phyloP scores from a whole-genome alignment of 805 yeast species.

The Yamadazyma olivae region DNA sequence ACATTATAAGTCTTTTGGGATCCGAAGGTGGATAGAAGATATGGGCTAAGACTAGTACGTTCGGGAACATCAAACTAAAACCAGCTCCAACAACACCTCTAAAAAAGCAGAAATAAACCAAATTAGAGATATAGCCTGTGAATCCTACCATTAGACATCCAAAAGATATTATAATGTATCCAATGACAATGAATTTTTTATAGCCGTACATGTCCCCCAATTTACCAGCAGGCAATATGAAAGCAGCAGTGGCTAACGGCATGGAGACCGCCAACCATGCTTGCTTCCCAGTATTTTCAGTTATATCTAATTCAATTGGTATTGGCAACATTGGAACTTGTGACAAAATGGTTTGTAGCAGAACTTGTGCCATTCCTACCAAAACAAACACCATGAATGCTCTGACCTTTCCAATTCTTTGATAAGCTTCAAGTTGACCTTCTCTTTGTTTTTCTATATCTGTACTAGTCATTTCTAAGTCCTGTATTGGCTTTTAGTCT shows the following conservation, averaged over 20 bases:
- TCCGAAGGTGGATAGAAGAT: constrained; percentile 22
- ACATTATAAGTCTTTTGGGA: constrained; percentile 15
- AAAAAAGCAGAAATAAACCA: constrained; percentile 24
- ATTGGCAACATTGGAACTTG: constrained; percentile 19
- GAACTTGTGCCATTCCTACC: constrained; percentile 2
- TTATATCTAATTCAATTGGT: constrained; percentile 21
- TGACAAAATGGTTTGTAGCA: constrained; percentile 16
- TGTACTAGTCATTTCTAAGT: too few species aligned
- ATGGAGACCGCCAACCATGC: constrained; percentile 34
- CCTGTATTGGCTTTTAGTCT: too few species aligned
- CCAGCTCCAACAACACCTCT: constrained; percentile 34
- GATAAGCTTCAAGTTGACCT: too few species aligned
- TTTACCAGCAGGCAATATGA: constrained; percentile 29
- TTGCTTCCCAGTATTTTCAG: constrained; percentile 18
- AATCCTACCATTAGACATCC: constrained; percentile 25
- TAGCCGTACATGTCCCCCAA: constrained; percentile 35
- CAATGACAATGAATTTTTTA: constrained; percentile 23
- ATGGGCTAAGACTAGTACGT: constrained; percentile 28
- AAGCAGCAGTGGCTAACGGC: constrained; percentile 34
- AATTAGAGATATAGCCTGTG: constrained; percentile 19
- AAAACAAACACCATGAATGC: not conserved
- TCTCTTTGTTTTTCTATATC: too few species aligned
- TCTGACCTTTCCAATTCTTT: too few species aligned
- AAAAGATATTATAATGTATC: constrained; percentile 20
- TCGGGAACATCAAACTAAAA: constrained; percentile 31